Evolutionary conservation across 352 stramenopile species (phyloP).

Genomic region (Pelagophyceae sp.): DNA sequence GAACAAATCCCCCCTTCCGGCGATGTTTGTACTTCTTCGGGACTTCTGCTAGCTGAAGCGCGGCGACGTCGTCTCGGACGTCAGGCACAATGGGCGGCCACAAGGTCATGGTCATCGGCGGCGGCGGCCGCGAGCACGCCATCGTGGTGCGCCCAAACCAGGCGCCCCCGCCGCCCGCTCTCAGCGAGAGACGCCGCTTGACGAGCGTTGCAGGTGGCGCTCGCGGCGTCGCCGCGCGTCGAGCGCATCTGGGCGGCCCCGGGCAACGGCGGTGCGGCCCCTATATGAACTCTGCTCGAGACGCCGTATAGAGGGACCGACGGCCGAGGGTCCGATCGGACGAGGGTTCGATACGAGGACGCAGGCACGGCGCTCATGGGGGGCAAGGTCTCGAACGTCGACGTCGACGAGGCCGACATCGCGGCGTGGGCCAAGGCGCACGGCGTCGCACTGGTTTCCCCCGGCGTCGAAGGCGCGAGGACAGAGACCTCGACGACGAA

Average conservation of each 20-base stretch:
- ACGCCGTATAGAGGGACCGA: too few species aligned
- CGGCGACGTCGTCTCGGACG: neutral
- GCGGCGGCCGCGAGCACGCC: constrained; percentile 82
- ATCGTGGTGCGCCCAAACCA: constrained; percentile 65
- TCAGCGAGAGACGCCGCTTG: too few species aligned
- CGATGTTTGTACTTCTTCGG: too few species aligned
- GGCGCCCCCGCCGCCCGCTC: too few species aligned
- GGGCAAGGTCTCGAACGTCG: constrained; percentile 61
- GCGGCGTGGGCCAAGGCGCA: constrained; percentile 50
- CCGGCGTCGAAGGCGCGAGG: too few species aligned
- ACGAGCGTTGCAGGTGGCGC: constrained; percentile 51
- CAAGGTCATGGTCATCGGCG: constrained; percentile 67
- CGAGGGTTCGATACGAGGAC: neutral
- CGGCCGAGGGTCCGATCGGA: neutral
- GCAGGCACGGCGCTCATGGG: constrained; percentile 48
- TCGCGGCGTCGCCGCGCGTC: constrained; percentile 56
- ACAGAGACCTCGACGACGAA: constrained; percentile 13
- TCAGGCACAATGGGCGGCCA: neutral
- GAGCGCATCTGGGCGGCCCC: constrained; percentile 73
- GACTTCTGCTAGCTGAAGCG: too few species aligned
- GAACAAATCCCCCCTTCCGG: too few species aligned
- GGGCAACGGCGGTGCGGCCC: constrained; percentile 60
- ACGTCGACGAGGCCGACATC: constrained; percentile 36
- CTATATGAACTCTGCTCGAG: too few species aligned
- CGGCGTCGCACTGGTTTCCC: constrained; percentile 54